Base-by-base conservation (phyloP, 108 stramenopile species). In the Pinguiococcus pyrenoidosus region DNA sequence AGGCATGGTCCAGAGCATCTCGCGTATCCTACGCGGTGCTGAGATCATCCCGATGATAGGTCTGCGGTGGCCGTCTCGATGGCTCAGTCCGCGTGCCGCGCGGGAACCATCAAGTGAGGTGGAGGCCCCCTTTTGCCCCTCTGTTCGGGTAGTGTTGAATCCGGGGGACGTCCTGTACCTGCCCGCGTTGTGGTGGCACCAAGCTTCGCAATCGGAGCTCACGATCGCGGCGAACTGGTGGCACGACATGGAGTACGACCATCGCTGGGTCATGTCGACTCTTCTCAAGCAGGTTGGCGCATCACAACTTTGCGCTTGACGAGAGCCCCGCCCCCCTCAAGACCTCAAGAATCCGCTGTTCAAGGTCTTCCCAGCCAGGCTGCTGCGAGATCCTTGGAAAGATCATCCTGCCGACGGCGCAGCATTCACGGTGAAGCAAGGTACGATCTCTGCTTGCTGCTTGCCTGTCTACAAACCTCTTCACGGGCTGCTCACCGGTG, bases 191-290 rank as follows among this genome's bases (percentile, higher is more conserved):
- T 92, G 93, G 93, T 89, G 82, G 52, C 93, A 95, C 68, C 68
- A 72, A 21, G 93, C 89, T 0, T 76, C 89, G 5, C 93, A 95
- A 71, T 75, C 74, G 23, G 68, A 76, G 32, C 74, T 85, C 55
- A 95, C 93, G 8, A 72, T 95, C 12, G 89, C 79, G 3, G 76
- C 92, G 16, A 95, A 95, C 46, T 95, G 76, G 20, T 95, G 93
- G 93, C 89, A 80, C 57, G 89, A 95, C 49, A 87, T 89, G 86
- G 59, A 67, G n/a, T 95, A 90, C 69, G 82, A 88, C 23, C 51
- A 44, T 37, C 49, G 49, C 3, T 49, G 22, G 21, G 49, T 37
- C n/a, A n/a, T n/a, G n/a, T n/a, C n/a, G n/a, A n/a, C n/a, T n/a
- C n/a, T n/a, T n/a, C n/a, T n/a, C n/a, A n/a, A n/a, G n/a, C n/a